phyloP scores from a whole-genome alignment of 352 stramenopile genomes.

The Thraustochytrium striatum region DNA sequence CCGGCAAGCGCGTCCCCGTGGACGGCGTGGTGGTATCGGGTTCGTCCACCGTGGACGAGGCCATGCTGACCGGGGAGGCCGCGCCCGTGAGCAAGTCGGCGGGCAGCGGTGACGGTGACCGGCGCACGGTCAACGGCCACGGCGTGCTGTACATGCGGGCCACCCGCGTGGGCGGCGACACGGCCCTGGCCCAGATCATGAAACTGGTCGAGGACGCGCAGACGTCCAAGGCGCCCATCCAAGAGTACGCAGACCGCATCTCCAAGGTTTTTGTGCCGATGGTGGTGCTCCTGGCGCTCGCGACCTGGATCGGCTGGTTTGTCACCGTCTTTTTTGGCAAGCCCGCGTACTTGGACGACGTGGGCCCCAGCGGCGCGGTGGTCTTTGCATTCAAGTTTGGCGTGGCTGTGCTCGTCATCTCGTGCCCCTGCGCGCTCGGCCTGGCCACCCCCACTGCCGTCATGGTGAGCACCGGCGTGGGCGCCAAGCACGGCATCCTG shows the following conservation, averaged over 20 bases:
- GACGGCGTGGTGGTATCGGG: constrained; percentile 82
- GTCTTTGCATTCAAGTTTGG: constrained; percentile 94
- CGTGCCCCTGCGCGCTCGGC: constrained; percentile 96
- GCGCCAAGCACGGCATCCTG: constrained; percentile 89
- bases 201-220: constrained; percentile 96
- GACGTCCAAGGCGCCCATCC: constrained; percentile 93
- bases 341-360: not conserved
- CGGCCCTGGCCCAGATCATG: constrained; percentile 93
- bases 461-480: constrained; percentile 96
- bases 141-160: constrained; percentile 85
- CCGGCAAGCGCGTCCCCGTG: constrained; percentile 72
- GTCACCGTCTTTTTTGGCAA: constrained; percentile 57
- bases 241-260: constrained; percentile 91
- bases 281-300: constrained; percentile 81
- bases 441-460: constrained; percentile 95
- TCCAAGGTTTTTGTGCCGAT: constrained; percentile 90
- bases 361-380: constrained; percentile 53
- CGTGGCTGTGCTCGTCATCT: constrained; percentile 94
- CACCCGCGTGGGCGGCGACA: constrained; percentile 84
- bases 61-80: constrained; percentile 88
- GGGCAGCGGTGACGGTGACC: constrained; percentile 61
- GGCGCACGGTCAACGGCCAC: constrained; percentile 82
- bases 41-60: constrained; percentile 82
- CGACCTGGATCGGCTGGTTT: constrained; percentile 93
- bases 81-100: constrained; percentile 66